Evolutionary conservation across 495 filamentous ascomycete species (phyloP), one percentile per base, ranked within the genome.

Genomic region (Hyphodiscus hymeniophilus): DNA sequence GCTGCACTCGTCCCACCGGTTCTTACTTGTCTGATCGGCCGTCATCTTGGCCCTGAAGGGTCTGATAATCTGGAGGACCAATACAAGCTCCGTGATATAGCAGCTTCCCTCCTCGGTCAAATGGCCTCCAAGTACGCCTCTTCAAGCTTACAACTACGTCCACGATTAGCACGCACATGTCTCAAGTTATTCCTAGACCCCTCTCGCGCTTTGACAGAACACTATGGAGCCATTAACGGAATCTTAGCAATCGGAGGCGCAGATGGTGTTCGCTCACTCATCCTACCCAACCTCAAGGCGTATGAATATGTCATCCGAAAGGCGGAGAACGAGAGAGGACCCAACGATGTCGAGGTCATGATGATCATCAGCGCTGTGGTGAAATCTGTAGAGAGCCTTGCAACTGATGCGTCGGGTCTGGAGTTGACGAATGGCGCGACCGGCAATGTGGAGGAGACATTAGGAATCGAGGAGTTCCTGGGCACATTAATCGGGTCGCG

Each of bases 151-250:
- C 81, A 81, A 20, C 75, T 98, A 15, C 87, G 87, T 44, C 82
- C 92, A 0, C 81, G 92, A 28, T 76, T 98, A n/a, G 86, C 88
- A 12, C 79, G 92, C 12, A 89, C 87, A 0, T 96, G 87, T 61
- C 75, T 97, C 3, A 95, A 94, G 67, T 70, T 80, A 56, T 89
- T 95, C 62, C 77, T 98, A 7, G 89, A 95, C 61, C 86, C 88
- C 0, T 73, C 77, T 24, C 84, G 88, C 58, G 79, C 87, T 0
- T 74, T 89, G 3, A 76, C 81, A 15, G 82, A 88, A 3, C 86
- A 92, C 57, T 97, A 88, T 60, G 92, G 92, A 41, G 87, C 90
- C 8, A 75, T 98, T 32, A 74, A 78, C 32, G 89, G 88, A 3
- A 69, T 98, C 10, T 71, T 77, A 0, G 74, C 77, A 0, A 79